phyloP scores from a whole-genome alignment of 2,329 filamentous ascomycete genomes.

The Thermoascus crustaceus region DNA sequence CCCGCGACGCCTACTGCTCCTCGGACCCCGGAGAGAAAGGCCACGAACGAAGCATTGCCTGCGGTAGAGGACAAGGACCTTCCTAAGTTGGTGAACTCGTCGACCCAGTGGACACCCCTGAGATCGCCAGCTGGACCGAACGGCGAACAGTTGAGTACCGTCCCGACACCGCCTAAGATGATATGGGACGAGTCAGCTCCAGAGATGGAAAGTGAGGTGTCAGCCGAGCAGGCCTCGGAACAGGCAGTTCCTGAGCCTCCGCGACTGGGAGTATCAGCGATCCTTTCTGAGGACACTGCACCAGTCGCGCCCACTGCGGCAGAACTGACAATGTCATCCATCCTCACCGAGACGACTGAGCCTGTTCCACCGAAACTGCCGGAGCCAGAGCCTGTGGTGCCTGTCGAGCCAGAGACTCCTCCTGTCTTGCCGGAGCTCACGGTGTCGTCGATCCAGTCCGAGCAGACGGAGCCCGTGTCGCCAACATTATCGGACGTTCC shows the following conservation, averaged over 20 bases:
- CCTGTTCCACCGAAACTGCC: slow-evolving; percentile 16
- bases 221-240: slow-evolving; percentile 10
- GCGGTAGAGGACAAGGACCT: slow-evolving; percentile 11
- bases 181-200: slow-evolving; percentile 28
- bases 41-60: slow-evolving; percentile 12
- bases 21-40: slow-evolving; percentile 13
- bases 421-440: slow-evolving; percentile 14
- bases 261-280: slow-evolving; percentile 23
- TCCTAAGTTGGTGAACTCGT: slow-evolving; percentile 28
- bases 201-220: slow-evolving; percentile 5
- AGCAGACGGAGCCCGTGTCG: slow-evolving; percentile 27
- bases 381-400: slow-evolving; percentile 11
- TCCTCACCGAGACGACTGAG: slow-evolving; percentile 21
- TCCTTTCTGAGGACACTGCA: slow-evolving; percentile 26
- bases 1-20: slow-evolving; percentile 13
- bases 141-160: slow-evolving; percentile 22
- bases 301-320: slow-evolving; percentile 40
- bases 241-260: slow-evolving; percentile 13
- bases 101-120: slow-evolving; percentile 37
- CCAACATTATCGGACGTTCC: slow-evolving; percentile 16
- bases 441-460: slow-evolving; percentile 21
- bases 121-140: slow-evolving; percentile 15
- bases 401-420: slow-evolving; percentile 3
- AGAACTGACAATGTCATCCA: slow-evolving; percentile 20
- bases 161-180: slow-evolving; percentile 34